A percentile compares a stretch with the other conserved stretches of the same genome.
phyloP scores from a whole-genome alignment of 2,329 filamentous ascomycete species.

The Monosporascus sp. region DNA sequence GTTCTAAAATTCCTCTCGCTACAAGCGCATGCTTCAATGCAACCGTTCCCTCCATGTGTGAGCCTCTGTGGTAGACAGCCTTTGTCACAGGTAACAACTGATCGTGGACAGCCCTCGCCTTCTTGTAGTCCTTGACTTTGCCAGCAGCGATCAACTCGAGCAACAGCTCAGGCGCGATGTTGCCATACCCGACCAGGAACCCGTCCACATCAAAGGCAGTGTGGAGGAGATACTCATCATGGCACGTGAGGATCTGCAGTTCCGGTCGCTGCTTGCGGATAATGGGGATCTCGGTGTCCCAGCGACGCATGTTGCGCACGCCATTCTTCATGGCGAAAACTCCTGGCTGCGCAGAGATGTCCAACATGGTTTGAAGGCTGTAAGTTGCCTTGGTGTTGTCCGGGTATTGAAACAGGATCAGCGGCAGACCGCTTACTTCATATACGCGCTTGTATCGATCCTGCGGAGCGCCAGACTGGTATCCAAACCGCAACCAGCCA shows the following conservation, averaged over 20 bases:
- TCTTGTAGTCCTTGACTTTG: slow-evolving; percentile 42
- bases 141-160: slow-evolving; percentile 46
- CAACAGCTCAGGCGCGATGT: slow-evolving; percentile 45
- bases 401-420: slow-evolving; percentile 50
- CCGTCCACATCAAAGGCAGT: slow-evolving; percentile 48
- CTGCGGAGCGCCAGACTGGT: slow-evolving; percentile 46
- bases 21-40: slow-evolving; percentile 47
- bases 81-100: slow-evolving; percentile 45
- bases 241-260: slow-evolving; percentile 45
- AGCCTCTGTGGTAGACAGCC: slow-evolving; percentile 49
- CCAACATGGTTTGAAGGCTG: slow-evolving; percentile 45
- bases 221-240: slow-evolving; percentile 49
- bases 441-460: slow-evolving; percentile 46
- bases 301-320: slow-evolving; percentile 51
- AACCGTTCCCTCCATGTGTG: slow-evolving; percentile 51
- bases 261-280: slow-evolving; percentile 43
- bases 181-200: slow-evolving; percentile 50
- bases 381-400: slow-evolving; percentile 50
- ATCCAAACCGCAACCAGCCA: slow-evolving; percentile 51
- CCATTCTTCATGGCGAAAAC: slow-evolving; percentile 54
- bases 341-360: slow-evolving; percentile 46
- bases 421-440: slow-evolving; percentile 41
- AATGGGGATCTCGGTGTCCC: slow-evolving; percentile 50
- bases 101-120: slow-evolving; percentile 44
- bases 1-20: slow-evolving; percentile 42